Conservation (phyloP, 1,284 basidiomycete genomes). For the Porogramme epimiltina region DNA sequence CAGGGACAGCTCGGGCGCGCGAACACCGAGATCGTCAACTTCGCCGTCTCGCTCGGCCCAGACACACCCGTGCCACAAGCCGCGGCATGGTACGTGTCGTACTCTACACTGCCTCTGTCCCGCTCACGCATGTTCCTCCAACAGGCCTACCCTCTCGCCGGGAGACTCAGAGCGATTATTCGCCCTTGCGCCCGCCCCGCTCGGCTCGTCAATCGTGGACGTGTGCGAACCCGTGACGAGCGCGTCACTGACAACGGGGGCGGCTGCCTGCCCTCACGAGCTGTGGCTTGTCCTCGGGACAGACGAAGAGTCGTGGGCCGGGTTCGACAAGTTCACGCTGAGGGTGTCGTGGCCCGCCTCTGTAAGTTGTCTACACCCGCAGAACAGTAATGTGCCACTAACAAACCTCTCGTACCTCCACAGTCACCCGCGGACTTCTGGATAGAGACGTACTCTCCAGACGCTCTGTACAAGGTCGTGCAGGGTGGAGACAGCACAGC, state of each 20-base stretch:
- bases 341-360: constrained; percentile 68
- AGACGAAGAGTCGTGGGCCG: constrained; percentile 45
- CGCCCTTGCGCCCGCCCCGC: constrained; percentile 45
- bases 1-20: constrained; percentile 29
- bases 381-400: not conserved
- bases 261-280: constrained; percentile 47
- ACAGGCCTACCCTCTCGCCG: constrained; percentile 35
- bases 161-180: constrained; percentile 34
- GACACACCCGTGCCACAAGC: constrained; percentile 23
- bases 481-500: not conserved
- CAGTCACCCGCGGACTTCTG: constrained; percentile 34
- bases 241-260: not conserved
- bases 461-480: not conserved
- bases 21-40: constrained; percentile 72
- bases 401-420: not conserved
- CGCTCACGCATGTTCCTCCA: not conserved
- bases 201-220: constrained; percentile 36
- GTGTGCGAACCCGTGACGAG: constrained; percentile 20
- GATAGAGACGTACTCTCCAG: constrained; percentile 22
- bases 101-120: not conserved
- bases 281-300: constrained; percentile 59
- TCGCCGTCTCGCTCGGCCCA: constrained; percentile 37
- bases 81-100: constrained; percentile 40
- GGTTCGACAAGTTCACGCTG: constrained; percentile 55
- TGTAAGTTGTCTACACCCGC: constrained; percentile 42